Percentiles rank a stretch among this genome's conserved stretches.
These are phyloP conservation scores for Lactarius tabidus DNA, from an alignment of 768 basidiomycete species.

Conservation along the genomic window DNA sequence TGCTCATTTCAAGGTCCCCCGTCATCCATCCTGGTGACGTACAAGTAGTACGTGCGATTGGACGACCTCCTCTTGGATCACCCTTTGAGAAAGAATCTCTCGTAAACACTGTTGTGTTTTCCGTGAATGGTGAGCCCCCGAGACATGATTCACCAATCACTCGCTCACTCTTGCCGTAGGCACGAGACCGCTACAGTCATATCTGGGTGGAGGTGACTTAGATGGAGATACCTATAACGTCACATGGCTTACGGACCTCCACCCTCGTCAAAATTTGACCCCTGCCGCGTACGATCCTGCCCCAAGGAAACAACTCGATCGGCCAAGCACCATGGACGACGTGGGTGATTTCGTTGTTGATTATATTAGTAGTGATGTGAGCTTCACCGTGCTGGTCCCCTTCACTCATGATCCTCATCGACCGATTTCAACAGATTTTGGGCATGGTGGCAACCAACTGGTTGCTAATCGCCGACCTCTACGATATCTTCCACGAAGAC, in stretches of 20 bases:
- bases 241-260: slow-evolving; percentile 27
- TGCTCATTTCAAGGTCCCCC: slow-evolving; percentile 60
- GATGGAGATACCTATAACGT: slow-evolving; percentile 63
- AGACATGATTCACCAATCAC: background rate
- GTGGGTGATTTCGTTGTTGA: slow-evolving; percentile 68
- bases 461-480: slow-evolving; percentile 60
- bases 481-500: slow-evolving; percentile 46
- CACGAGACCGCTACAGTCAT: slow-evolving; percentile 54
- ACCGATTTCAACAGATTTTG: slow-evolving; percentile 41
- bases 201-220: slow-evolving; percentile 64
- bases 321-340: slow-evolving; percentile 54
- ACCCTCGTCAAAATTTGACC: slow-evolving; percentile 27
- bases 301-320: slow-evolving; percentile 40
- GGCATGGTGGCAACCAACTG: slow-evolving; percentile 61
- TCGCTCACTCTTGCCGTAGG: slow-evolving; percentile 37
- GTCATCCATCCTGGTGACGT: slow-evolving; percentile 69
- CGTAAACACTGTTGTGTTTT: slow-evolving; percentile 64
- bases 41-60: slow-evolving; percentile 57
- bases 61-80: slow-evolving; percentile 49
- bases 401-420: background rate
- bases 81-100: slow-evolving; percentile 50
- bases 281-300: slow-evolving; percentile 53
- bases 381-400: background rate
- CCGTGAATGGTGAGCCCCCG: slow-evolving; percentile 44
- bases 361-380: slow-evolving; percentile 55